Base-by-base conservation (phyloP, 208 protist genomes). In the Lotmaria passim region DNA sequence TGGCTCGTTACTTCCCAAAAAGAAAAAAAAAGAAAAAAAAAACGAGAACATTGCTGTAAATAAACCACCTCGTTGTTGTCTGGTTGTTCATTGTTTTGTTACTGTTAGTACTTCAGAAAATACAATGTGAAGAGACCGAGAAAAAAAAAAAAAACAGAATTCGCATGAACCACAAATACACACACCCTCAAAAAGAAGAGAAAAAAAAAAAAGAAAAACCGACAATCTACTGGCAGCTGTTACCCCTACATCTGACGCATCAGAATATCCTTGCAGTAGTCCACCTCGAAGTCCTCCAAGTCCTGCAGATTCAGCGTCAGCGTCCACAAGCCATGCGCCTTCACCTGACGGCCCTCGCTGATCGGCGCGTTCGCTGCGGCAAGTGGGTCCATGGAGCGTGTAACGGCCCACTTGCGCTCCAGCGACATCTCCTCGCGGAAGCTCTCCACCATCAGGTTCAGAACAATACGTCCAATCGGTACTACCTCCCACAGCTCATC, bases 341-440 rank as follows among this genome's bases (percentile, higher is more conserved):
- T 76, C 28, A 87, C 83, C 38, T 89, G 75, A 26, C 92, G 66
- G 21, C 92, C 92, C 69, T 96, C 92, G 72, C 92, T 94, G 36
- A 96, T 82, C 15, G 92, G 83, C 2, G 89, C 87, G 64, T 94
- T 93, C 17, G 89, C 89, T 8, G 64, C 74, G 15, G 59, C 50
- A 15, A 96, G 80, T 0, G 92, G 92, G 69, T 96, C 89, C 92
- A 96, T 96, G 31, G 59, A 74, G 24, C 68, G 75, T 19, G 92
- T 96, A 19, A 96, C 87, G 0, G 87, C 77, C 90, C 92, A 96
- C 78, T 96, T 96, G 15, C 92, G 87, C 82, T 96, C 89, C 48
- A 95, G 78, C 28, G 83, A 75, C 62, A 93, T 75, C 64, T 93
- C 83, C 33, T 91, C 82, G 17, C 92, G 79, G 24, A 86, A 69